phyloP scores from a whole-genome alignment of 768 basidiomycete genomes.

The Russula virescens region DNA sequence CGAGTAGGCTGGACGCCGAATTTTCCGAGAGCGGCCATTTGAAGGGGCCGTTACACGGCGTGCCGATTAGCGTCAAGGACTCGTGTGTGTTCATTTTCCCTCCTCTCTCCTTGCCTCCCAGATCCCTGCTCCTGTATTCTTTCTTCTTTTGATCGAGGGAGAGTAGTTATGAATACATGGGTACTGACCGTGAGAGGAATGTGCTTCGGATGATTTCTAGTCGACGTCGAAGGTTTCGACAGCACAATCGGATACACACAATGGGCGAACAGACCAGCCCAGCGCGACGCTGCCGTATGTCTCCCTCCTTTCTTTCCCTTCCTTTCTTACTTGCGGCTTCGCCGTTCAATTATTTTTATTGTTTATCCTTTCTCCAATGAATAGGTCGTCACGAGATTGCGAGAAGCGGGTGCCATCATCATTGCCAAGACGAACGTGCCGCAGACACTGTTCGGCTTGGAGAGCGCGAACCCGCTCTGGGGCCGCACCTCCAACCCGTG shows the following conservation, averaged over 20 bases:
- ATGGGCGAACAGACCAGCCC: slow-evolving; percentile 60
- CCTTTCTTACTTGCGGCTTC: too few species aligned
- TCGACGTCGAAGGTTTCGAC: slow-evolving; percentile 61
- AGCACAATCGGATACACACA: slow-evolving; percentile 64
- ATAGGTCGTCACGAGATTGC: slow-evolving; percentile 52
- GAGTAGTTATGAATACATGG: too few species aligned
- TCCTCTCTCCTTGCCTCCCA: too few species aligned
- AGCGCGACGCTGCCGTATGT: slow-evolving; percentile 57
- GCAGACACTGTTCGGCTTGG: slow-evolving; percentile 80
- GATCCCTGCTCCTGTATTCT: too few species aligned
- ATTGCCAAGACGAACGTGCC: slow-evolving; percentile 93
- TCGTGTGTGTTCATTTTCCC: slow-evolving; percentile 48
- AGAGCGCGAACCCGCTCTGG: slow-evolving; percentile 75
- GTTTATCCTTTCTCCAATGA: too few species aligned
- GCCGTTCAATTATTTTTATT: too few species aligned
- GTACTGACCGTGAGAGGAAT: too few species aligned
- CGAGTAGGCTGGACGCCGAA: slow-evolving; percentile 57
- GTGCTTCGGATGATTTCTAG: slow-evolving; percentile 29
- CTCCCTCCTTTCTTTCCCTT: too few species aligned
- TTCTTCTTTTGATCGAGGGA: too few species aligned
- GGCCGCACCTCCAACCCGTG: slow-evolving; percentile 75
- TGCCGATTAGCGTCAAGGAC: slow-evolving; percentile 78
- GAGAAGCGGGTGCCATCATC: slow-evolving; percentile 70
- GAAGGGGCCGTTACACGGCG: slow-evolving; percentile 71
- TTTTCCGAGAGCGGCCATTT: slow-evolving; percentile 50